Conservation (phyloP, 805 yeast genomes). For the Monosporozyma unispora region DNA sequence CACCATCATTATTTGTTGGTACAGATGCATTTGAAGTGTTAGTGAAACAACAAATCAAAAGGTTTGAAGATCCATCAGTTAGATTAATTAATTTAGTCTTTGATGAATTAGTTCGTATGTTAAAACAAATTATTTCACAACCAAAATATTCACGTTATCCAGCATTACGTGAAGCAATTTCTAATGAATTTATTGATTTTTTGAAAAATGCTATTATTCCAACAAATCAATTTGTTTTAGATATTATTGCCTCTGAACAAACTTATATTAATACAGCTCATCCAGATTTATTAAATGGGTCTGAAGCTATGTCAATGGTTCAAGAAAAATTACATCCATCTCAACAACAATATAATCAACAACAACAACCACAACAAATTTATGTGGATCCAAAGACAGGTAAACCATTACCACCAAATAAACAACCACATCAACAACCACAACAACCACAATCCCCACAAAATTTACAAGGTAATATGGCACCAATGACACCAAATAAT, state of each 20-base stretch:
- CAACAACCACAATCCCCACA: constrained; percentile 22
- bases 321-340: constrained; percentile 66
- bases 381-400: constrained; percentile 87
- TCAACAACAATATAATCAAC: constrained; percentile 40
- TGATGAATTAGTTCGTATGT: constrained; percentile 88
- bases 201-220: constrained; percentile 74
- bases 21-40: constrained; percentile 95
- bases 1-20: constrained; percentile 94
- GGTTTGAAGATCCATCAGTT: constrained; percentile 89
- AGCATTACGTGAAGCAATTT: constrained; percentile 75
- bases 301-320: constrained; percentile 89
- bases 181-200: constrained; percentile 69
- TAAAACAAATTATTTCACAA: constrained; percentile 73
- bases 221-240: constrained; percentile 75
- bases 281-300: constrained; percentile 90
- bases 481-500: constrained; percentile 1
- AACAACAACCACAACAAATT: constrained; percentile 43
- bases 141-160: constrained; percentile 87
- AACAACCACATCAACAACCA: constrained; percentile 35
- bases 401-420: constrained; percentile 55
- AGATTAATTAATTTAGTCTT: constrained; percentile 85
- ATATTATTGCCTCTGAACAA: constrained; percentile 78
- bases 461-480: constrained; percentile 8
- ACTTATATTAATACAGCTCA: constrained; percentile 96
- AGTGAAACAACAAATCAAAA: constrained; percentile 84